Evolutionary conservation across 352 stramenopile species (phyloP).

Genomic region (Globisporangium radiosum): DNA sequence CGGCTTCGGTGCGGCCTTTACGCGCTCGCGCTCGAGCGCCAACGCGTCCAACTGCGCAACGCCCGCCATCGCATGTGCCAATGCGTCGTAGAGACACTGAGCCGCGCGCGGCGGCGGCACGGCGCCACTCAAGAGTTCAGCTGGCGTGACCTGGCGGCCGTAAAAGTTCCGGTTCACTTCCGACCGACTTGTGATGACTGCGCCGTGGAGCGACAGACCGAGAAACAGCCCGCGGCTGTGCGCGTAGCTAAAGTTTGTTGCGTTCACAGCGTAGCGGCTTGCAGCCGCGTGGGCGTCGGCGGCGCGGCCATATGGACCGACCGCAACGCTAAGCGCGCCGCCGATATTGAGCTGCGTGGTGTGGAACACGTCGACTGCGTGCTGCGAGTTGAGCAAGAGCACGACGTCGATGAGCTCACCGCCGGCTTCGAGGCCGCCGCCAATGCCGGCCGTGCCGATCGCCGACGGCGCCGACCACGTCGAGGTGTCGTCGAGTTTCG

Average conservation of each 20-base stretch:
- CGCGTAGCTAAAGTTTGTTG: constrained; percentile 91
- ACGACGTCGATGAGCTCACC: constrained; percentile 93
- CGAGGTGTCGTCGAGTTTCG: constrained; percentile 64
- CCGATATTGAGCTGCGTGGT: constrained; percentile 89
- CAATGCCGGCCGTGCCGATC: constrained; percentile 89
- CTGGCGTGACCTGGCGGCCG: constrained; percentile 71
- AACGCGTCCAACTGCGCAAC: constrained; percentile 55
- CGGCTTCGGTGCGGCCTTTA: constrained; percentile 24
- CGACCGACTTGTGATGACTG: constrained; percentile 84
- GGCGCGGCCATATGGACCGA: constrained; percentile 88
- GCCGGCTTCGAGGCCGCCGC: constrained; percentile 80
- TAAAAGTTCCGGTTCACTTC: constrained; percentile 96
- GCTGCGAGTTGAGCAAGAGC: constrained; percentile 91
- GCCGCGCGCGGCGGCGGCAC: constrained; percentile 54
- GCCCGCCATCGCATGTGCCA: constrained; percentile 59
- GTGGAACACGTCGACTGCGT: constrained; percentile 90
- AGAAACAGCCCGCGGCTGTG: constrained; percentile 91
- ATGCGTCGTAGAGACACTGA: constrained; percentile 73
- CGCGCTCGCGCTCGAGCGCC: constrained; percentile 10
- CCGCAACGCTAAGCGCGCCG: constrained; percentile 83
- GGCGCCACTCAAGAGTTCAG: constrained; percentile 63
- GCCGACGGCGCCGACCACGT: constrained; percentile 90
- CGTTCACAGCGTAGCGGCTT: constrained; percentile 62
- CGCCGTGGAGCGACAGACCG: constrained; percentile 91
- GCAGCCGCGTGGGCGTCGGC: constrained; percentile 77